Evolutionary conservation across 352 stramenopile species (phyloP), one percentile per base, ranked within the genome.

Genomic region (Phytophthora hybrid): DNA sequence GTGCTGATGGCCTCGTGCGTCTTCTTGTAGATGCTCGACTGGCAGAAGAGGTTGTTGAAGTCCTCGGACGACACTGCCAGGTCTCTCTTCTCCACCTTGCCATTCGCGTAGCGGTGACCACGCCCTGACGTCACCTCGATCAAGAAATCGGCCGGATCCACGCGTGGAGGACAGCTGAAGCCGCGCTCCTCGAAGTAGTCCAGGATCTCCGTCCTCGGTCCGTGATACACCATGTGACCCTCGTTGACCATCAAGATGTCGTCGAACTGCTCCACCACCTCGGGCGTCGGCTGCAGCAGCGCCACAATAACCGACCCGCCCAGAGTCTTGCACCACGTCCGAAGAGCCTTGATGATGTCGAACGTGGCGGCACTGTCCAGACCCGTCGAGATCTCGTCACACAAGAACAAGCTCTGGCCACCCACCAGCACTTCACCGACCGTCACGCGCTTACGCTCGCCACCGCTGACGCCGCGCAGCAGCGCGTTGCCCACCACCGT

Each of bases 191-290:
- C 67, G 71, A 99, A 98, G 73, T 98, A 98, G 32, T 73, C 73
- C 55, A 92, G 32, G 41, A 91, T 91, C 57, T 92, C 84, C 13
- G 73, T 85, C 1, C 85, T 71, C 11, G 88, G 91, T 14, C 97
- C 97, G 60, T 98, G 93, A 78, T 98, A 99, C 14, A 99, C 89
- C 62, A 99, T 73, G 56, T 92, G 81, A 2, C 97, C 97, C 64
- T 98, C 88, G 74, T 95, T 95, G 37, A 99, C 70, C 71, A 99
- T 84, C 46, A 99, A 85, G 32, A 99, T 87, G 59, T 99, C 92
- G 76, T 99, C 97, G 72, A 99, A 99, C 32, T 98, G 79, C 59
- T 94, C 90, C n/a, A 98, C 94, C 5, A 98, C 95, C 77, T 99
- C 97, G 0, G 97, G 96, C 14, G 85, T 85, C 2, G 81, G 81